These are phyloP conservation scores for Clohesyomyces aquaticus DNA, from an alignment of 495 filamentous ascomycete genomes.

Conservation along the genomic window DNA sequence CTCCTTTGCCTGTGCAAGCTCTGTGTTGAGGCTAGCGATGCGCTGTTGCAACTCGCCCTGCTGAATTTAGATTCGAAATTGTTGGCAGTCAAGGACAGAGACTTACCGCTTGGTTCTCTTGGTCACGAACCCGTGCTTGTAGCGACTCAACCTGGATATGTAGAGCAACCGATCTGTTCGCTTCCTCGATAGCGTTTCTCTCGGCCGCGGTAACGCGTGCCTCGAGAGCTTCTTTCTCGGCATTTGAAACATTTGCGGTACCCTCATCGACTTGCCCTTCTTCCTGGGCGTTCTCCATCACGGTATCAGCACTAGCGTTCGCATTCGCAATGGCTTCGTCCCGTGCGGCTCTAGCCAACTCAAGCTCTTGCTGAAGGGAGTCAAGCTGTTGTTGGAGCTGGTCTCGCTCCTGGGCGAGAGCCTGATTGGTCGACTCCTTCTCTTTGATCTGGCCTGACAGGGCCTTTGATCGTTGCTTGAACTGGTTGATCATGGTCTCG, in stretches of 20 bases:
- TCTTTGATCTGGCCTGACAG: constrained; percentile 50
- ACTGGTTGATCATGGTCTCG: constrained; percentile 57
- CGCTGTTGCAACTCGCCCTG: constrained; percentile 44
- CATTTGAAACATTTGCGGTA: constrained; percentile 22
- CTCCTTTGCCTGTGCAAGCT: constrained; percentile 18
- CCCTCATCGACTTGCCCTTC: constrained; percentile 47
- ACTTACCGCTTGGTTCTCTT: constrained; percentile 51
- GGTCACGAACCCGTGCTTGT: constrained; percentile 46
- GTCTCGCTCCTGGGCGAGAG: constrained; percentile 55
- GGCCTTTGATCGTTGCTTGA: constrained; percentile 62
- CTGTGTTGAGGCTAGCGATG: constrained; percentile 34
- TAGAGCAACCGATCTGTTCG: constrained; percentile 43
- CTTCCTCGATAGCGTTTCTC: constrained; percentile 51
- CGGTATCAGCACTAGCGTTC: constrained; percentile 23
- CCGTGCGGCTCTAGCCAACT: constrained; percentile 25
- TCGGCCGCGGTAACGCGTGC: constrained; percentile 50
- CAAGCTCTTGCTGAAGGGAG: constrained; percentile 45
- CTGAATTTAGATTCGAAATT: constrained; percentile 1
- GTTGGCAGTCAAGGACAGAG: not conserved
- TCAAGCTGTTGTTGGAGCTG: constrained; percentile 29
- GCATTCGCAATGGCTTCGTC: constrained; percentile 37
- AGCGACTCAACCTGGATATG: constrained; percentile 33
- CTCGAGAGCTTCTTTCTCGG: constrained; percentile 42
- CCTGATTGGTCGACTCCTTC: constrained; percentile 52
- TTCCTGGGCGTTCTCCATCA: constrained; percentile 34